phyloP scores from a whole-genome alignment of 345 rosid genomes.

The Sapria himalayana region DNA sequence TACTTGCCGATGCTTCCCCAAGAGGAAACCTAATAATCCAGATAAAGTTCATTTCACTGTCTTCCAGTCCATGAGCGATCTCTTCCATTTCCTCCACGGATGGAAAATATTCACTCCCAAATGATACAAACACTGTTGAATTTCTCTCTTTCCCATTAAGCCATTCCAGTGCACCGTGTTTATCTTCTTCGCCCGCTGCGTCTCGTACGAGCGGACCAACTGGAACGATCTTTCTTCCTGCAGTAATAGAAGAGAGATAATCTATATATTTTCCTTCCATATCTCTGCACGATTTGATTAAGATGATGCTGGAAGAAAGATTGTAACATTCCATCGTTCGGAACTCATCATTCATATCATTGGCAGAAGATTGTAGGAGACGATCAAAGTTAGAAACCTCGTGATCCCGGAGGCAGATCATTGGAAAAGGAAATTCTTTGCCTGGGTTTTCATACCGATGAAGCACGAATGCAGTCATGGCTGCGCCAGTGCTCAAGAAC shows the following conservation, averaged over 20 bases:
- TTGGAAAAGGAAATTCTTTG: constrained; percentile 9
- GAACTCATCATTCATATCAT: neutral
- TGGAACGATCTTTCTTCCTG: constrained; percentile 14
- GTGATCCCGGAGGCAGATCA: constrained; percentile 1
- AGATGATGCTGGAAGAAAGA: constrained; percentile 8
- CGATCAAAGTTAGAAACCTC: neutral
- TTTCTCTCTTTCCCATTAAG: constrained; percentile 9
- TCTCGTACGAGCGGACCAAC: constrained; percentile 19
- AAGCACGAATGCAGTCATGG: neutral
- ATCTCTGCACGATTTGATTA: constrained; percentile 15
- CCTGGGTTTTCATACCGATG: neutral
- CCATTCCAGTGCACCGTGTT: constrained; percentile 11
- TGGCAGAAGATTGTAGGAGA: neutral
- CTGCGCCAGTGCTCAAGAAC: constrained; percentile 7
- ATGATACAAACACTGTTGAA: constrained; percentile 17
- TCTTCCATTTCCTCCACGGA: constrained; percentile 13
- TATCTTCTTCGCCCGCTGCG: neutral
- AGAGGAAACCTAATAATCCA: constrained; percentile 16
- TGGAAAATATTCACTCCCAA: constrained; percentile 18
- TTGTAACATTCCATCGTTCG: constrained; percentile 1
- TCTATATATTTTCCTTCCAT: constrained; percentile 19
- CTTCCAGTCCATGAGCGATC: constrained; percentile 18
- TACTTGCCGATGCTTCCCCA: constrained; percentile 3
- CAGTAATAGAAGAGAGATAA: constrained; percentile 6
- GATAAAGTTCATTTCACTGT: constrained; percentile 15